Evolutionary conservation across 1,139 yeast species (phyloP), one percentile per base, ranked within the genome.

Genomic region (Neolecta irregularis): DNA sequence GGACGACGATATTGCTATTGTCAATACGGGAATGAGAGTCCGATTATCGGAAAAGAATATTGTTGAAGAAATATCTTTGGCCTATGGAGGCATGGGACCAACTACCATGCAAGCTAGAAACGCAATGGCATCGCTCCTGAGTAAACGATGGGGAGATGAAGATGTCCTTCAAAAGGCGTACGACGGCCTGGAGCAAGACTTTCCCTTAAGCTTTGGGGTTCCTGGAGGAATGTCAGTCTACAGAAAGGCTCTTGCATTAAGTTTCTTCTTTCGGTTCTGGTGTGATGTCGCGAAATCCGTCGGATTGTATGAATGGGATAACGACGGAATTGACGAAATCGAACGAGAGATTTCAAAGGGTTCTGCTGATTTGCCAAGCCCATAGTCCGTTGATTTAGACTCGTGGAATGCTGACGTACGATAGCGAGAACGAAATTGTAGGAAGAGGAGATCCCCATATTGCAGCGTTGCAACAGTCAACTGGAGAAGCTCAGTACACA

Each of bases 181-280:
- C 12, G 49, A 55, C 25, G 24, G 24, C 22, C 52, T 62, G 12
- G 48, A 48, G 22, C 38, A 46, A 19, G 67, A 62, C 40, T 60
- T 53, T 40, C 49, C 56, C 19, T 48, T 62, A 35, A 54, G 61
- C 1, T 62, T 46, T 44, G 52, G 53, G 16, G 67, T 62, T 19
- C 67, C 67, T 3, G 67, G 67, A 35, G 67, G 67, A 8, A 62
- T 61, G 66, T 64, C 67, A 0, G 48, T 59, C 3, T 62, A 54
- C 42, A 49, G 67, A 34, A 48, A 61, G 30, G 54, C 66, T 5
- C 48, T 62, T 35, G 56, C 63, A 9, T 41, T 61, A 32, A 60
- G 66, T 8, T 62, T 62, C 46, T 62, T 62, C 44, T 62, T 57
- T 52, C 59, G 57, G 43, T 62, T 62, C 40, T 55, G 50, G 48